A percentile compares a stretch with the other conserved stretches of the same genome.
phyloP scores from a whole-genome alignment of 164 flowering plant species.

The Pachysandra terminalis region DNA sequence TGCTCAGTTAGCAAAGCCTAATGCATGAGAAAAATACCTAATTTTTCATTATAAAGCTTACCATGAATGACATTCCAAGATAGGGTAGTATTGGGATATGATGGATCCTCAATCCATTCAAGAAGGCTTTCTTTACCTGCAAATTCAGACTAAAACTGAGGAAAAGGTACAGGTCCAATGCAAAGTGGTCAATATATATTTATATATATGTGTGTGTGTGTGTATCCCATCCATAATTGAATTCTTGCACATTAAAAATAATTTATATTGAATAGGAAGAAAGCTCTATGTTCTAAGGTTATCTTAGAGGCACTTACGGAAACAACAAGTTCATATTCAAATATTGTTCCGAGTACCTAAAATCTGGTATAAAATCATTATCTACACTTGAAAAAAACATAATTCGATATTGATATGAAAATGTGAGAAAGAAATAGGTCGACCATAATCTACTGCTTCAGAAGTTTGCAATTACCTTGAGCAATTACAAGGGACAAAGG shows the following conservation, averaged over 20 bases:
- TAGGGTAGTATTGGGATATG: slow-evolving; percentile 61
- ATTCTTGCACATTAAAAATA: no score
- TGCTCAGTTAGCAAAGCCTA: background rate
- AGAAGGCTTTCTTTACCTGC: slow-evolving; percentile 66
- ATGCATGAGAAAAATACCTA: background rate
- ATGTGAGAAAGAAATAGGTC: background rate
- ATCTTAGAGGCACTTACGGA: no score
- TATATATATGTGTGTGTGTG: no score
- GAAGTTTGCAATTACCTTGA: slow-evolving; percentile 31
- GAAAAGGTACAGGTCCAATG: background rate
- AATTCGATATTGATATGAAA: background rate
- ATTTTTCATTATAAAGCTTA: slow-evolving; percentile 17
- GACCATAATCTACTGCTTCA: background rate
- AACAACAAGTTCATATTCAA: no score
- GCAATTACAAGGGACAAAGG: slow-evolving; percentile 53
- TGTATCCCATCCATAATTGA: no score
- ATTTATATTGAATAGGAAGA: no score
- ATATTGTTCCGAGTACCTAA: no score
- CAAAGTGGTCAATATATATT: no score
- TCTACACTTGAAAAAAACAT: no score
- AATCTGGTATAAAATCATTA: no score
- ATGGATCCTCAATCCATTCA: slow-evolving; percentile 68
- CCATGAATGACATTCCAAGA: slow-evolving; percentile 75
- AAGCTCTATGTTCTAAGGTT: no score
- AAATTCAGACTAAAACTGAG: slow-evolving; percentile 6